A percentile compares a stretch with the other conserved stretches of the same genome.
phyloP scores from a whole-genome alignment of 768 basidiomycete genomes.

The Punctularia strigosozonata region DNA sequence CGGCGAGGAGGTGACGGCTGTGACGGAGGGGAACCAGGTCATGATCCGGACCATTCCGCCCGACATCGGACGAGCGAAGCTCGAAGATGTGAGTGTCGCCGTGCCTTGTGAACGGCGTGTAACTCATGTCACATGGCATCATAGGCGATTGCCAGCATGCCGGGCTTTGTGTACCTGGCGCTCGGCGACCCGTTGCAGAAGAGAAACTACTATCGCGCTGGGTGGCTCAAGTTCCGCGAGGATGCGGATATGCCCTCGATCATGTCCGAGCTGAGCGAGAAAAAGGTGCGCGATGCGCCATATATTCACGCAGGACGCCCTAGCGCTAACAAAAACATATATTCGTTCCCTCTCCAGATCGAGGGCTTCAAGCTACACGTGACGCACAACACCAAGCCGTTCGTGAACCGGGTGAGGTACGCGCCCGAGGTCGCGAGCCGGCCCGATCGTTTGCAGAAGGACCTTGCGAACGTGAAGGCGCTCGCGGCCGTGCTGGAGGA shows the following conservation, averaged over 20 bases:
- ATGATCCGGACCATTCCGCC: constrained; percentile 95
- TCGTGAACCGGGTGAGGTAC: constrained; percentile 65
- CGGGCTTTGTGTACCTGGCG: constrained; percentile 82
- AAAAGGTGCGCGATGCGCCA: constrained; percentile 53
- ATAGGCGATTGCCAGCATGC: constrained; percentile 64
- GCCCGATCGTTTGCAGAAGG: constrained; percentile 71
- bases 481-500: constrained; percentile 70
- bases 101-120: constrained; percentile 4
- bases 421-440: constrained; percentile 75
- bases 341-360: constrained; percentile 38
- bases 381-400: constrained; percentile 67
- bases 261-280: constrained; percentile 66
- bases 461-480: constrained; percentile 62
- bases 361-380: constrained; percentile 93
- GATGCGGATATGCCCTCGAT: constrained; percentile 73
- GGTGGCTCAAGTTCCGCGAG: constrained; percentile 81
- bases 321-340: too few relatives aligned
- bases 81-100: constrained; percentile 64
- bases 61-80: constrained; percentile 77
- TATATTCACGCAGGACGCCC: too few relatives aligned
- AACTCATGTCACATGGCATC: constrained; percentile 6
- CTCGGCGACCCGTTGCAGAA: constrained; percentile 89
- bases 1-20: constrained; percentile 53
- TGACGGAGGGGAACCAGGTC: constrained; percentile 77
- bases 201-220: constrained; percentile 88